Evolutionary conservation across 768 basidiomycete species (phyloP).

Genomic region (Kwoniella shandongensis): DNA sequence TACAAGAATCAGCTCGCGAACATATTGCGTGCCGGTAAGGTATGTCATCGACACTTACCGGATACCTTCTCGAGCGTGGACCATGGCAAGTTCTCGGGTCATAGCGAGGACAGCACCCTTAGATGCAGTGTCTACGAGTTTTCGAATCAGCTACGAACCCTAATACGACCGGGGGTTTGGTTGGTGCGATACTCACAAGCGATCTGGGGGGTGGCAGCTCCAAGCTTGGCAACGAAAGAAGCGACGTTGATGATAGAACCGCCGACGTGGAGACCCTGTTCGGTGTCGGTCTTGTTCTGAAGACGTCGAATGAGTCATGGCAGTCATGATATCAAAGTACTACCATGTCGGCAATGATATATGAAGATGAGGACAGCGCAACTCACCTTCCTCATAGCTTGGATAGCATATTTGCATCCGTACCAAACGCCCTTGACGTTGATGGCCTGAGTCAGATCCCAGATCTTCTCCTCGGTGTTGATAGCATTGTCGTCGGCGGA

Average conservation of each 20-base stretch:
- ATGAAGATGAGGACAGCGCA: too few relatives aligned
- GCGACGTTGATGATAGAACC: constrained; percentile 95
- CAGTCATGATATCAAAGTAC: too few relatives aligned
- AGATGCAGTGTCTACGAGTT: constrained; percentile 76
- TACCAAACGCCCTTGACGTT: constrained; percentile 99
- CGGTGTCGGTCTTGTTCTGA: constrained; percentile 73
- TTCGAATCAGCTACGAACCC: not conserved
- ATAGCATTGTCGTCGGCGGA: constrained; percentile 89
- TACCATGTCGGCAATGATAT: too few relatives aligned
- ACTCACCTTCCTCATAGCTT: constrained; percentile 77
- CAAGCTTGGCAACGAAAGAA: constrained; percentile 91
- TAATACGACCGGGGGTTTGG: not conserved
- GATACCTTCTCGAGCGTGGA: constrained; percentile 96
- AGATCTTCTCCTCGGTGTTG: constrained; percentile 94
- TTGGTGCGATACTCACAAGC: constrained; percentile 70
- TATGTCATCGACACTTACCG: constrained; percentile 47
- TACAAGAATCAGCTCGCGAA: not conserved
- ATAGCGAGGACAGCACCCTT: constrained; percentile 99
- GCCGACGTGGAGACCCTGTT: constrained; percentile 70
- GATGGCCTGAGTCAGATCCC: constrained; percentile 70
- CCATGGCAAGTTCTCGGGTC: constrained; percentile 96
- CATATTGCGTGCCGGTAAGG: too few relatives aligned
- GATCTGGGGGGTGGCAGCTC: constrained; percentile 96
- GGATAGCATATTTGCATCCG: constrained; percentile 96
- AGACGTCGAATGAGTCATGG: constrained; percentile 6